Evolutionary conservation across 805 yeast species (phyloP), one percentile per base, ranked within the genome.

Genomic region (Kurtzmaniella fragi): DNA sequence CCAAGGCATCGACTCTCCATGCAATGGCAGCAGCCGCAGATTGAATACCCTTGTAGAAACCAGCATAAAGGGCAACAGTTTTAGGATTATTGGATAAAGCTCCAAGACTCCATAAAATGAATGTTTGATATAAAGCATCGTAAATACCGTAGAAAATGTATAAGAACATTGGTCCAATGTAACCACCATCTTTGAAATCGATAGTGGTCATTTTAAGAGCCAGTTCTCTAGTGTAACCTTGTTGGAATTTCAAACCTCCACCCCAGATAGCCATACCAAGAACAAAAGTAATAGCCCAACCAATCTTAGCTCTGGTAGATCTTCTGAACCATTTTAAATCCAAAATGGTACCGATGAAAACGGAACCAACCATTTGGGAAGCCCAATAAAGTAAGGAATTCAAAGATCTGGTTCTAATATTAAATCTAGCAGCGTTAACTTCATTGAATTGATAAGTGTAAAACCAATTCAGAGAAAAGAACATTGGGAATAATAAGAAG

Each of bases 371-470:
- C 72, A 79, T 77, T 59, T 79, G 83, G 38, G 75, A 57, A 37
- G 73, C 54, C 82, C 83, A 80, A 60, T 77, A 80, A 35, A 79
- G 68, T 35, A 78, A 62, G 14, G 78, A 74, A 62, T 79, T 79
- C 51, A 79, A 68, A 3, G 84, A 75, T 47, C 84, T 68, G 15
- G 84, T 75, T 55, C 83, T 68, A 42, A 78, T 56, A 49, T 72
- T 77, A 59, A 79, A 79, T 35, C 73, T 61, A 15, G 73, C 75
- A 31, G 72, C 74, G 52, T 78, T 78, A 57, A 71, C 65, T 42
- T 73, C 77, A 54, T 77, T 77, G 50, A 75, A 78, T 58, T 79
- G 82, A 57, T 79, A 79, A 34, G 83, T 75, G 65, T 77, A 77
- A 62, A 77, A 79, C 80, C 80, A 79, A 63, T 79, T 79, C 28